Conservation (phyloP, 2,329 filamentous ascomycete genomes). For the Paramyrothecium roridum region DNA sequence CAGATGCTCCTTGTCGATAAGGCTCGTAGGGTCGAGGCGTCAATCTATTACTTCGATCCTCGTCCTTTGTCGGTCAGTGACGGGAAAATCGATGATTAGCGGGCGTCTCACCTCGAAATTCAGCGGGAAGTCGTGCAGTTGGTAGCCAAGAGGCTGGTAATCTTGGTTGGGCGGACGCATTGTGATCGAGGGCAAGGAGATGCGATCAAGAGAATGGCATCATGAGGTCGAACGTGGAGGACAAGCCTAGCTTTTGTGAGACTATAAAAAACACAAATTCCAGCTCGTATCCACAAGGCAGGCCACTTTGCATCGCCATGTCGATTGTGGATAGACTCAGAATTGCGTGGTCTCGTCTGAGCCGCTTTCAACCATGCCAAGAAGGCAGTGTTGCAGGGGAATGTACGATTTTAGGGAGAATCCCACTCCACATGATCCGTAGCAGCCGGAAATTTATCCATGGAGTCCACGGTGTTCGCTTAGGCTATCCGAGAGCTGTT, state of each 20-base stretch:
- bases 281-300: neutral
- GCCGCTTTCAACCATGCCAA: neutral
- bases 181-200: neutral
- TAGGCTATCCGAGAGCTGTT: neutral
- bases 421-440: neutral
- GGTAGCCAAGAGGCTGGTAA: neutral
- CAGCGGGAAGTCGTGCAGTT: neutral
- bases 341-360: neutral
- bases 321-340: neutral
- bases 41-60: neutral
- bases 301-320: neutral
- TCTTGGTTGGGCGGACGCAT: neutral
- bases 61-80: neutral
- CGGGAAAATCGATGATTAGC: neutral
- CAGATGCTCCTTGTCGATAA: neutral
- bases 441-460: neutral
- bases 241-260: neutral
- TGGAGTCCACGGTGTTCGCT: neutral
- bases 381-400: neutral
- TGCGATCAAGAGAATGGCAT: neutral
- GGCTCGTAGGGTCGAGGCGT: neutral
- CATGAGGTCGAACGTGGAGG: neutral
- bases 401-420: neutral
- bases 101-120: neutral
- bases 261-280: neutral